A percentile compares a stretch with the other conserved stretches of the same genome.
These are phyloP conservation scores for Coniochaeta ligniaria DNA, from an alignment of 2,329 filamentous ascomycete genomes.

Conservation along the genomic window DNA sequence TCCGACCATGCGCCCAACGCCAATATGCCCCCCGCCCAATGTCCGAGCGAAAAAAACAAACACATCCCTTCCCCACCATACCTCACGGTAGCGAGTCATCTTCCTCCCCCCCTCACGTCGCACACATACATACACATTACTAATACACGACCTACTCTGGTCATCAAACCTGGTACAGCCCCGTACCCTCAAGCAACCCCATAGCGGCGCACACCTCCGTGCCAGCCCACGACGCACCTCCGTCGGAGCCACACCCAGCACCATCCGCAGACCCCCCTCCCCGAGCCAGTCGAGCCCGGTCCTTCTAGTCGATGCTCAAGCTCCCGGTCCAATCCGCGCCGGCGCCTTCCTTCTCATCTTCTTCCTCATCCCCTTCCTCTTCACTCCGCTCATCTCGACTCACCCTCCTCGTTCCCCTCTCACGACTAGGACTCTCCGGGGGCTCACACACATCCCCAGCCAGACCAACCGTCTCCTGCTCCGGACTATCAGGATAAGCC, in stretches of 20 bases:
- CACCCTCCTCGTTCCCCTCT: background rate
- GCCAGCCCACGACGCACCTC: background rate
- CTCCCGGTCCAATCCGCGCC: conserved; percentile 17
- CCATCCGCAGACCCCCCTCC: background rate
- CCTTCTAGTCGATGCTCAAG: conserved; percentile 25
- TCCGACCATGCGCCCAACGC: background rate
- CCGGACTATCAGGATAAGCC: conserved; percentile 14
- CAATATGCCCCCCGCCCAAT: background rate
- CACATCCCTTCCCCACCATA: background rate
- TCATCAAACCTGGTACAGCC: background rate
- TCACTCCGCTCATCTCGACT: background rate
- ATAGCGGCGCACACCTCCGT: background rate
- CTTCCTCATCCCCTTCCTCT: background rate
- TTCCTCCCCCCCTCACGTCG: too few relatives aligned
- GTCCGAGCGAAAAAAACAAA: background rate
- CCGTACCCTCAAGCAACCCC: background rate
- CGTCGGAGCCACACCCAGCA: too few relatives aligned
- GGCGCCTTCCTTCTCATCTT: conserved; percentile 6
- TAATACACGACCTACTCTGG: background rate
- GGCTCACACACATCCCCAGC: conserved; percentile 3
- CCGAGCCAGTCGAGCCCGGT: background rate
- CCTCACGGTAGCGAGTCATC: too few relatives aligned
- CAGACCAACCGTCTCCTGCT: conserved; percentile 2
- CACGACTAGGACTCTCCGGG: conserved; percentile 10
- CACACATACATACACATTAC: background rate